Base-by-base conservation (phyloP, 2,329 filamentous ascomycete species). In the Xylaria sp. region DNA sequence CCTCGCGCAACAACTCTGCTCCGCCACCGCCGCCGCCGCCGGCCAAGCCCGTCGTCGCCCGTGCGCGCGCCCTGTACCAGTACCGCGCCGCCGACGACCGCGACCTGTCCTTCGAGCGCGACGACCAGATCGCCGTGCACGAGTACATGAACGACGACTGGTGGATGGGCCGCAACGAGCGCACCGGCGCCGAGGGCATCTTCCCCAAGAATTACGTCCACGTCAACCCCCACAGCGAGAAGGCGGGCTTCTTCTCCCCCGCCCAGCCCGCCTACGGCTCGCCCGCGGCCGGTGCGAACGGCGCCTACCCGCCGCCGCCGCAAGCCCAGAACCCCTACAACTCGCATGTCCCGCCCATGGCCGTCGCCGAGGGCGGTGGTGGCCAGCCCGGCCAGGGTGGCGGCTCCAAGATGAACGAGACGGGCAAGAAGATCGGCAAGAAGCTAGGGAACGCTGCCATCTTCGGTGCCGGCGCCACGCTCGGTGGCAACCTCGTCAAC, bases 121-220 rank as follows among this genome's bases (percentile, higher is more conserved):
- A 94, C 78, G 95, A 98, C 82, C 86, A 87, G 72, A 86, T 98
- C 74, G 87, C 89, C 68, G 92, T 98, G 25, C 88, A 90, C 73
- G 93, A 97, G 82, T 94, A 97, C 84, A 96, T 97, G 91, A 98
- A 98, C 82, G 89, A 91, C 71, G 94, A 98, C 82, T 98, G 95
- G 95, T 98, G 94, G 94, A 91, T 94, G 86, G 95, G 95, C 74
- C 89, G 88, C 75, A 97, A 97, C 82, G 85, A 91, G 77, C 90
- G 94, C 63, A 97, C 94, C 9, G 91, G 91, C 65, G 84, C 89
- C 74, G 93, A 97, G 82, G 95, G 95, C 76, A 97, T 98, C 80
- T 98, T 98, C 87, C 95, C 95, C n/a, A 89, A 91, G 75, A 94
- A 88, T 80, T 98, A 98, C 79, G 94, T 97, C 72, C 84, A 93